Base-by-base conservation (phyloP, 768 basidiomycete genomes). In the Kwoniella mangroviensis region DNA sequence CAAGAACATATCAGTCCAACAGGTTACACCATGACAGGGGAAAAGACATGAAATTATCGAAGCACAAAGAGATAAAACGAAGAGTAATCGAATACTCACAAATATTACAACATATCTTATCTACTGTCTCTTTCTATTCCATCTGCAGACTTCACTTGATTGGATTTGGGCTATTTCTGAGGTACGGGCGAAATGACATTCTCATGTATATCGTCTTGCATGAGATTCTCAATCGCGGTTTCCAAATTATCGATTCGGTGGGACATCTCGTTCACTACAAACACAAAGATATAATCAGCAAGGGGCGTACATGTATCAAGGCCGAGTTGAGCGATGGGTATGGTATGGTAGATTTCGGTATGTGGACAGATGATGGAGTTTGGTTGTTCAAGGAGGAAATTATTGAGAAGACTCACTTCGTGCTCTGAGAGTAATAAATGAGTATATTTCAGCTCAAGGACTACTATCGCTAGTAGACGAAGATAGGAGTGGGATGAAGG, bases 181-280 rank as follows among this genome's bases (percentile, higher is more conserved):
- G 63, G 34, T 28, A 26, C 26, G 17, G 56, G 54, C 40, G 63
- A 54, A 12, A 49, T 22, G n/a, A 58, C 12, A 15, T 34, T 49
- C 41, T 63, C 45, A 22, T 79, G 75, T 49, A 78, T 70, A 64
- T 91, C 91, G 34, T 89, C 89, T 70, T 90, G 92, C 79, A 97
- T 94, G 58, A 96, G 91, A 77, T 96, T 94, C 74, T 94, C 92
- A 65, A 97, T 94, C 12, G 94, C 89, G 19, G 89, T 89, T 79
- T 97, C 94, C 40, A 97, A 86, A 19, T 91, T 88, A 77, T 97
- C 94, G 22, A 97, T 94, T 54, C 94, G 88, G 49, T 88, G 87
- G 1, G 94, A 95, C 94, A 96, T 97, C 76, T 93, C 91, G 65
- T 85, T 88, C 94, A 97, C 94, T 96, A 57, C 28, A 21, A 42